A percentile compares a stretch with the other conserved stretches of the same genome.
These are phyloP conservation scores for Tremella yokohamensis DNA, from an alignment of 768 basidiomycete genomes.

Conservation along the genomic window DNA sequence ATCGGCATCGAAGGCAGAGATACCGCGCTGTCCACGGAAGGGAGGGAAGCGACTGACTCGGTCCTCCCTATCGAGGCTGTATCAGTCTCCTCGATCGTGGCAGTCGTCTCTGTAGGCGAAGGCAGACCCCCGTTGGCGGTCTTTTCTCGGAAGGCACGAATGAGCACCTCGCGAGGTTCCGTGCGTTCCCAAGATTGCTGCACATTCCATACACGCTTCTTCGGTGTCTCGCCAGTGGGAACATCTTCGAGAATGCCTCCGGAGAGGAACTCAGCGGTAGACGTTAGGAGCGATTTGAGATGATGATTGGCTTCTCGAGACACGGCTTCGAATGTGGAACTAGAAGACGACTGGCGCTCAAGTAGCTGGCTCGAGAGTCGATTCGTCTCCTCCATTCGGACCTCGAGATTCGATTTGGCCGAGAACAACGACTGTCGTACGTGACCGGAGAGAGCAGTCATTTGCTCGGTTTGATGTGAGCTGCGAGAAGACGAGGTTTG, in stretches of 20 bases:
- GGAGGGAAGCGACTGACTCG: neutral
- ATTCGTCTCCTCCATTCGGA: neutral
- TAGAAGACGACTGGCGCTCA: slow-evolving; percentile 8
- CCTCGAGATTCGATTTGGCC: neutral
- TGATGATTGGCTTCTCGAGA: slow-evolving; percentile 9
- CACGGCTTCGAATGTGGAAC: slow-evolving; percentile 7
- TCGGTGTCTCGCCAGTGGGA: slow-evolving; percentile 45
- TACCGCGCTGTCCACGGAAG: neutral
- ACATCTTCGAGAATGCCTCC: slow-evolving; percentile 44
- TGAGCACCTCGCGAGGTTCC: slow-evolving; percentile 31
- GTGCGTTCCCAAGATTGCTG: slow-evolving; percentile 41
- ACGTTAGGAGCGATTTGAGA: slow-evolving; percentile 24
- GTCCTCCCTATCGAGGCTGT: neutral
- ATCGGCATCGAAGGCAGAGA: too few species aligned
- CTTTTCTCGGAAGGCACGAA: slow-evolving; percentile 13
- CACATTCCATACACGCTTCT: slow-evolving; percentile 45
- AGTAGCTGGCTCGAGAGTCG: slow-evolving; percentile 5
- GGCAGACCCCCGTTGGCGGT: neutral
- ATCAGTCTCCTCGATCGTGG: neutral
- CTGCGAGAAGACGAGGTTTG: neutral
- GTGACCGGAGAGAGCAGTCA: neutral
- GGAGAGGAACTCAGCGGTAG: slow-evolving; percentile 37
- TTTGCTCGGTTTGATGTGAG: neutral
- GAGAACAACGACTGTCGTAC: slow-evolving; percentile 1
- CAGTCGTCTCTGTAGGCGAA: neutral